These are phyloP conservation scores for Bipolaris zeicola DNA, from an alignment of 2,329 filamentous ascomycete species.

Conservation along the genomic window DNA sequence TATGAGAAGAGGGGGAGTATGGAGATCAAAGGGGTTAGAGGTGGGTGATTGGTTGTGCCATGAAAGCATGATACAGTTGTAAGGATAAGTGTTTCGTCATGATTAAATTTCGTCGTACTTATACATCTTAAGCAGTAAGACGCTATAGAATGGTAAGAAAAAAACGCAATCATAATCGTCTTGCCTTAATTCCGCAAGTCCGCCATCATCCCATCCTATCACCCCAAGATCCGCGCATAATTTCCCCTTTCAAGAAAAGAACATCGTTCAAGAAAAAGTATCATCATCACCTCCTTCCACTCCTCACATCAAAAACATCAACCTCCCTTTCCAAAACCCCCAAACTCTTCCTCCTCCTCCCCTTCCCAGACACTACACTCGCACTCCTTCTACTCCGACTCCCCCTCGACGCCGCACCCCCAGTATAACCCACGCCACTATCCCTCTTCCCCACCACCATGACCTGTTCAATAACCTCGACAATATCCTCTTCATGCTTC, in stretches of 20 bases:
- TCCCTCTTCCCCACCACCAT: slow-evolving; percentile 27
- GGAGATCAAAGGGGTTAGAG: too few species aligned
- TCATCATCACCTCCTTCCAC: background rate
- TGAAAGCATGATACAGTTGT: too few species aligned
- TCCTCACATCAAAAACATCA: slow-evolving; percentile 30
- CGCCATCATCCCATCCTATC: background rate
- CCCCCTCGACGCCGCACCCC: slow-evolving; percentile 5
- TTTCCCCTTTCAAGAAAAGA: too few species aligned
- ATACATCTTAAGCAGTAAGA: too few species aligned
- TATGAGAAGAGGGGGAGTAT: too few species aligned
- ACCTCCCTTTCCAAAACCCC: slow-evolving; percentile 33
- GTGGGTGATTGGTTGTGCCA: too few species aligned
- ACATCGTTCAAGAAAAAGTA: background rate
- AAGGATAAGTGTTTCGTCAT: too few species aligned
- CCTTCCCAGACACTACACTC: slow-evolving; percentile 29
- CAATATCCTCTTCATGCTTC: slow-evolving; percentile 40
- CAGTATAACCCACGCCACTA: slow-evolving; percentile 28
- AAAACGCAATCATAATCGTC: background rate
- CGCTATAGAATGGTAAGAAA: background rate
- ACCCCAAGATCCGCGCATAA: background rate
- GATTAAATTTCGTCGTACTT: too few species aligned
- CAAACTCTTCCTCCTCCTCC: slow-evolving; percentile 19
- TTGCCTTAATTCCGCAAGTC: background rate
- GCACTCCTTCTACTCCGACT: slow-evolving; percentile 33
- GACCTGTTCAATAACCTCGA: slow-evolving; percentile 36